A percentile compares a stretch with the other conserved stretches of the same genome.
Evolutionary conservation across 2,329 filamentous ascomycete genomes (phyloP).

Genomic region (Fusarium sp.): DNA sequence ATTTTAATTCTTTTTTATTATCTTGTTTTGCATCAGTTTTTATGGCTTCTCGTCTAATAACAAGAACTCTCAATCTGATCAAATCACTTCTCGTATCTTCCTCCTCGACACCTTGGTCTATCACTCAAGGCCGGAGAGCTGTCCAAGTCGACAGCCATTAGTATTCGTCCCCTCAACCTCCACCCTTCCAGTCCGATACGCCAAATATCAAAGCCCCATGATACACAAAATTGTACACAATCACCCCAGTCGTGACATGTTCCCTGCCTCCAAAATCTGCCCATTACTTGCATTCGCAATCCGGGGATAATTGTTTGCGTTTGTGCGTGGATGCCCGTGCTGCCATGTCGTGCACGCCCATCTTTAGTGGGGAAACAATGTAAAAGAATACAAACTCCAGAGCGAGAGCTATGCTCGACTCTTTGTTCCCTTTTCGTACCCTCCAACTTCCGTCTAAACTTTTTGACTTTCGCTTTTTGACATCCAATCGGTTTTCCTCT

Average conservation of each 20-base stretch:
- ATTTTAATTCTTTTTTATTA: slow-evolving; percentile 36
- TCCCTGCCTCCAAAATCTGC: slow-evolving; percentile 31
- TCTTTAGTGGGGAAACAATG: slow-evolving; percentile 26
- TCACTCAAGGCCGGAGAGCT: slow-evolving; percentile 44
- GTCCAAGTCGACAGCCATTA: slow-evolving; percentile 42
- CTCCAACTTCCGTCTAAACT: slow-evolving; percentile 44
- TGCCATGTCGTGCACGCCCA: slow-evolving; percentile 26
- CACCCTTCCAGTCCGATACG: slow-evolving; percentile 20
- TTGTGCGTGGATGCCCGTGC: slow-evolving; percentile 31
- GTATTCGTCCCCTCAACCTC: slow-evolving; percentile 38
- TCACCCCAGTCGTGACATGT: slow-evolving; percentile 34
- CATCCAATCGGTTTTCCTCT: slow-evolving; percentile 36
- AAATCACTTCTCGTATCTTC: slow-evolving; percentile 1
- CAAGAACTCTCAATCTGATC: not conserved
- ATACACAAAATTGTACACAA: slow-evolving; percentile 47
- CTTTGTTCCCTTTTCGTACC: slow-evolving; percentile 37
- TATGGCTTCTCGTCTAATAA: not conserved
- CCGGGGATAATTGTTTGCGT: slow-evolving; percentile 38
- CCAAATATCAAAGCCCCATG: slow-evolving; percentile 16
- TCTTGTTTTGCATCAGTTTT: slow-evolving; percentile 17
- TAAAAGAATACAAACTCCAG: slow-evolving; percentile 44
- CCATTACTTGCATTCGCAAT: slow-evolving; percentile 35
- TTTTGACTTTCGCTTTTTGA: slow-evolving; percentile 44
- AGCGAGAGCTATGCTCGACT: slow-evolving; percentile 30
- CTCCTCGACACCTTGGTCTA: slow-evolving; percentile 41